phyloP scores from a whole-genome alignment of 352 stramenopile genomes.

The Phytophthora tubulina region DNA sequence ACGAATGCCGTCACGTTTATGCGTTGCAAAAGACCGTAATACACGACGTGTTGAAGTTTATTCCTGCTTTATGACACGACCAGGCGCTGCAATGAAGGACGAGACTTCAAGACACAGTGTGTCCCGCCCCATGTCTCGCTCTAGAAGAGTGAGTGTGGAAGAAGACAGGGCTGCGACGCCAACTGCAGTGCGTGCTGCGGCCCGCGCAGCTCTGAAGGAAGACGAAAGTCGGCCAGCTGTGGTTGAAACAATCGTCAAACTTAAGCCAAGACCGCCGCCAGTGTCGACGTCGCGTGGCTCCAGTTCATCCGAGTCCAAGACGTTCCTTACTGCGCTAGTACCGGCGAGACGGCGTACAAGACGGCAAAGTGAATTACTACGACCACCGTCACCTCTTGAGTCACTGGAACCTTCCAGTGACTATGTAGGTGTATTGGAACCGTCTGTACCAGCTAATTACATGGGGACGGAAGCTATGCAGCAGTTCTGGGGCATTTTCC shows the following conservation, averaged over 20 bases:
- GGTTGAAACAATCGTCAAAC: conserved; percentile 20
- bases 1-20: conserved; percentile 5
- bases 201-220: conserved; percentile 43
- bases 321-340: conserved; percentile 62
- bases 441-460: conserved; percentile 59
- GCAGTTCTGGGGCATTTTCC: conserved; percentile 79
- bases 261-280: conserved; percentile 27
- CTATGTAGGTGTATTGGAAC: conserved; percentile 16
- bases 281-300: conserved; percentile 8
- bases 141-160: conserved; percentile 23
- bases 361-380: conserved; percentile 34
- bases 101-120: conserved; percentile 17
- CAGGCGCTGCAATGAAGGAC: conserved; percentile 35
- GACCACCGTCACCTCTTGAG: conserved; percentile 73
- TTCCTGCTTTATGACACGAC: conserved; percentile 16
- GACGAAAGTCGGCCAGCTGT: conserved; percentile 35
- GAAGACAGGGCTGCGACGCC: conserved; percentile 22
- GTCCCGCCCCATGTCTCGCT: conserved; percentile 22
- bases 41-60: conserved; percentile 7
- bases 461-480: conserved; percentile 65
- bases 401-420: conserved; percentile 40
- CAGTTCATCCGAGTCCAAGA: conserved; percentile 30
- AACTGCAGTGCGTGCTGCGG: conserved; percentile 25
- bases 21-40: neutral
- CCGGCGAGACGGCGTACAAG: conserved; percentile 23